Evolutionary conservation across 2,329 filamentous ascomycete species (phyloP), one percentile per base, ranked within the genome.

Genomic region (Hymenoscyphus fructigenus): DNA sequence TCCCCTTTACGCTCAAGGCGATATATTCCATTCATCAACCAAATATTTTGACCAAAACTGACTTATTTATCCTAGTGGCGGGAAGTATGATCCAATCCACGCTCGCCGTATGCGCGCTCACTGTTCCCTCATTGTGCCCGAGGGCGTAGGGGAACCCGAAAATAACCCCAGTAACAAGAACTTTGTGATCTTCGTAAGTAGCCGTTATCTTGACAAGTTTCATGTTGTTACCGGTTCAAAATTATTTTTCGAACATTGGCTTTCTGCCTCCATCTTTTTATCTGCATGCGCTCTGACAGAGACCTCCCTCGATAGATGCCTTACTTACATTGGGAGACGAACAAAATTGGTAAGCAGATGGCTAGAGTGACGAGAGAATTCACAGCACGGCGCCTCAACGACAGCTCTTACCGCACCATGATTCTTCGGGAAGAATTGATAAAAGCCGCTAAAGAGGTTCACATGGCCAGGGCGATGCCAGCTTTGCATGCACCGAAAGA

Each of bases 271-370:
- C 28, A 29, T 6, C 28, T 29, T 29, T 29, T n/a, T n/a, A n/a
- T n/a, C n/a, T n/a, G n/a, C n/a, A n/a, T n/a, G n/a, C n/a, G n/a
- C n/a, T n/a, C n/a, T n/a, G n/a, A n/a, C n/a, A n/a, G n/a, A n/a
- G n/a, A n/a, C n/a, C 32, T 34, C n/a, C 15, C 38, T 14, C 15
- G 2, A 17, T 41, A 66, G 60, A 66, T 63, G 60, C 64, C 64
- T 9, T 66, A 66, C 34, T 23, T 66, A 5, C 64, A 66, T 28
- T 66, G 60, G 61, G 63, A 65, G 56, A 57, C 55, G 15, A 56
- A 65, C 17, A 57, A 60, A 10, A 32, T 60, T 9, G 41, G 56
- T 15, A 65, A 65, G n/a, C 32, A 58, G 23, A 65, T 62, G 44
- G 55, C 59, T 4, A 20, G 62, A n/a, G 60, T 59, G 5, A 65